Base-by-base conservation (phyloP, 1,284 basidiomycete species). In the Heterobasidion occidentale region DNA sequence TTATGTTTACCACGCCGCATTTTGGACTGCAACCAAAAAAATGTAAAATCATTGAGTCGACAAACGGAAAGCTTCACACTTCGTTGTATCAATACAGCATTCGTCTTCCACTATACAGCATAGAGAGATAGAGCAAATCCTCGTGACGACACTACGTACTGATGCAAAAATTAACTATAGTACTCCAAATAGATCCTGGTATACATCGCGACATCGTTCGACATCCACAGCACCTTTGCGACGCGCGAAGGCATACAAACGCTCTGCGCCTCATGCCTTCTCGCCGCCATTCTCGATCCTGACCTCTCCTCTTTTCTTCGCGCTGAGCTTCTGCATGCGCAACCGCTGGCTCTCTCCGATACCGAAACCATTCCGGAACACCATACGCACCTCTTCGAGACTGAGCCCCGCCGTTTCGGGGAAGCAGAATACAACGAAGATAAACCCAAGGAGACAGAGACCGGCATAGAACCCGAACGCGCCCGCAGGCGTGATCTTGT, bases 1-100 rank as follows among this genome's bases (percentile, higher is more conserved):
- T 36, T 95, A 98, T 65, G 77, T 88, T 17, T 98, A 98, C 69
- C 80, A 87, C 62, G 78, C 90, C 3, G 83, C 83, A 2, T 93
- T 93, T 71, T 94, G 89, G 88, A 90, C 83, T 1, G 92, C 91
- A 3, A 92, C 80, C 9, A 93, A 90, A 19, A 56, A 47, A 36
- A 2, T 61, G 42, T 61, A 55, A 42, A 27, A 5, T 27, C 27
- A 27, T 27, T 27, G 27, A 27, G 27, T 4, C 27, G 27, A 42
- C 38, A 42, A n/a, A n/a, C 6, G 38, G 38, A 42, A 42, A n/a
- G 1, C n/a, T 9, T 42, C 38, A 42, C n/a, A 42, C 11, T 42
- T 8, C 12, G 38, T 42, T 42, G 38, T 42, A 42, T 42, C 38
- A 42, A n/a, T 42, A 42, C 12, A 42, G n/a, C 38, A 9, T 9